Evolutionary conservation across 176 grass and related monocot species (phyloP).

Genomic region (Rhynchospora breviuscula): DNA sequence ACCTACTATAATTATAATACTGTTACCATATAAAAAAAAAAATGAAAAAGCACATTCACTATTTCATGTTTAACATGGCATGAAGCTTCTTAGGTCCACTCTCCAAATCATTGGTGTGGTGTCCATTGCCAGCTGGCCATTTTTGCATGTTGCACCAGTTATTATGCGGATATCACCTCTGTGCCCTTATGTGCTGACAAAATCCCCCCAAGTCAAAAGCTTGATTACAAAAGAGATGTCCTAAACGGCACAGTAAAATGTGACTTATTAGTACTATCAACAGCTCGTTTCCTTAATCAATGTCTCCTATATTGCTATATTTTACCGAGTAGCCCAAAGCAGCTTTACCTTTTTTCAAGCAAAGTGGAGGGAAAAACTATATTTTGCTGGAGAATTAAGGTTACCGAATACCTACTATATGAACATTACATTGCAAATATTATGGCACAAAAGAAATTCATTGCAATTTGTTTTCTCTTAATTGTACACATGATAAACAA

Average conservation of each 20-base stretch:
- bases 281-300: no score
- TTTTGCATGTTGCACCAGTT: constrained; percentile 2
- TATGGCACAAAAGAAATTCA: not conserved
- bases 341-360: not conserved
- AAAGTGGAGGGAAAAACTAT: no score
- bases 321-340: not conserved
- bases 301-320: not conserved
- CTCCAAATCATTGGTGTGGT: constrained; percentile 25
- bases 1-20: constrained; percentile 6
- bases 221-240: not conserved
- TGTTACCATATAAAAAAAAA: constrained; percentile 3
- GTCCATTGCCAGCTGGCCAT: not conserved
- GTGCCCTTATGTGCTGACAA: not conserved
- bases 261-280: not conserved
- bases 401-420: not conserved
- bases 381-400: no score
- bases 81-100: constrained; percentile 25
- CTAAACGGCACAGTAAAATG: not conserved
- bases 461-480: not conserved
- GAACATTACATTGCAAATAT: not conserved
- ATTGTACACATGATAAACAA: not conserved
- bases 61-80: constrained; percentile 7
- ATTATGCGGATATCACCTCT: not conserved
- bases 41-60: not conserved
- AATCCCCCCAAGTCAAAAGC: not conserved